A percentile compares a stretch with the other conserved stretches of the same genome.
Evolutionary conservation across 2,329 filamentous ascomycete species (phyloP).

Genomic region (Coniochaeta hoffmannii): DNA sequence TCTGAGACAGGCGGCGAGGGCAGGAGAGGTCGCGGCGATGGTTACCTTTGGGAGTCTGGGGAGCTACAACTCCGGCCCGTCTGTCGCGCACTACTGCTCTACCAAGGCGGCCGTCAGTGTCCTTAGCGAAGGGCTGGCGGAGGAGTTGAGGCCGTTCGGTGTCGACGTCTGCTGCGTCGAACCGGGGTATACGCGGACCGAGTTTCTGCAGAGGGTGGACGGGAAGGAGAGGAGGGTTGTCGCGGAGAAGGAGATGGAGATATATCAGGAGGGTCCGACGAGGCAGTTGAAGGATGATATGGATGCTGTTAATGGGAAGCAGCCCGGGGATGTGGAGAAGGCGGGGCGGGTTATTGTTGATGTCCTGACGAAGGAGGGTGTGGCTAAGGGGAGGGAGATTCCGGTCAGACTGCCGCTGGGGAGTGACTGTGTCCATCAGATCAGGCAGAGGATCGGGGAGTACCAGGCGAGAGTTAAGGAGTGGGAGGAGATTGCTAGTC

Average conservation of each 20-base stretch:
- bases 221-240: slow-evolving; percentile 10
- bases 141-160: slow-evolving; percentile 37
- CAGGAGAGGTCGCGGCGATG: slow-evolving; percentile 16
- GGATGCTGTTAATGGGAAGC: slow-evolving; percentile 27
- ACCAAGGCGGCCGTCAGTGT: slow-evolving; percentile 39
- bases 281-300: slow-evolving; percentile 14
- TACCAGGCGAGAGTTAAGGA: slow-evolving; percentile 37
- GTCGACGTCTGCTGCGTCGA: slow-evolving; percentile 31
- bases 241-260: slow-evolving; percentile 9
- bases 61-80: slow-evolving; percentile 26
- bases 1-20: slow-evolving; percentile 27
- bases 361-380: slow-evolving; percentile 40
- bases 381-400: slow-evolving; percentile 37
- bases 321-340: slow-evolving; percentile 38
- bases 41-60: slow-evolving; percentile 40
- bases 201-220: slow-evolving; percentile 18
- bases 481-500: slow-evolving; percentile 36
- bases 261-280: slow-evolving; percentile 9
- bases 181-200: slow-evolving; percentile 30
- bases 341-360: slow-evolving; percentile 34
- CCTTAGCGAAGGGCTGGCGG: slow-evolving; percentile 32
- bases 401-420: slow-evolving; percentile 49
- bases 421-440: slow-evolving; percentile 33
- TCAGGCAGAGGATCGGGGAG: slow-evolving; percentile 34
- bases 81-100: slow-evolving; percentile 28